phyloP scores from a whole-genome alignment of 176 grass and related monocot genomes.

The Triticum monococcum region DNA sequence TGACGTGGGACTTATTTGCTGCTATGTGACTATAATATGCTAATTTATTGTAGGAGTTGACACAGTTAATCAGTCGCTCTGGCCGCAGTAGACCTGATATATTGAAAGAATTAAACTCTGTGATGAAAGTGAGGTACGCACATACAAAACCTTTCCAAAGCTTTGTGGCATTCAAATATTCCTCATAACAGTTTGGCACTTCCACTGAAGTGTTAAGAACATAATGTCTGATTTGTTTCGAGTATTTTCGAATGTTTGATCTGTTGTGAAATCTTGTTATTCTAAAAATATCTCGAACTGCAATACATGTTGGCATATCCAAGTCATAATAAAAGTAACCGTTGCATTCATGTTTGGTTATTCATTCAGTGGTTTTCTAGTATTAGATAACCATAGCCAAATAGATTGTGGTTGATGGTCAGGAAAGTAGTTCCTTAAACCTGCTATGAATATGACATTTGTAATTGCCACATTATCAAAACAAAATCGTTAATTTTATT shows the following conservation, averaged over 20 bases:
- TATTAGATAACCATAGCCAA: slow-evolving; percentile 14
- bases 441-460: not conserved
- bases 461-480: not conserved
- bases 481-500: not conserved
- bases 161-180: slow-evolving; percentile 7
- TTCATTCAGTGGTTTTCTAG: not conserved
- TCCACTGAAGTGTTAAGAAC: slow-evolving; percentile 16
- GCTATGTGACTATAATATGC: slow-evolving; percentile 25
- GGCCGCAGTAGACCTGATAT: slow-evolving; percentile 38
- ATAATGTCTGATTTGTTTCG: not conserved
- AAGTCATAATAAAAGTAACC: not conserved
- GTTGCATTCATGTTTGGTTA: not conserved
- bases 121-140: slow-evolving; percentile 73
- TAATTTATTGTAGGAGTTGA: slow-evolving; percentile 45
- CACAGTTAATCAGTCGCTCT: slow-evolving; percentile 38
- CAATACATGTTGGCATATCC: not conserved
- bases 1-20: slow-evolving; percentile 8
- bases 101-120: slow-evolving; percentile 57
- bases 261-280: not conserved
- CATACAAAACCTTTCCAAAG: slow-evolving; percentile 7
- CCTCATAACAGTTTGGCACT: slow-evolving; percentile 9
- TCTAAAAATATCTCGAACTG: slow-evolving; percentile 15
- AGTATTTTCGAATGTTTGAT: slow-evolving; percentile 11
- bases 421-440: not conserved
- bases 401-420: not conserved